Evolutionary conservation across 108 stramenopile species (phyloP).

Genomic region (Cyclotella cryptica): DNA sequence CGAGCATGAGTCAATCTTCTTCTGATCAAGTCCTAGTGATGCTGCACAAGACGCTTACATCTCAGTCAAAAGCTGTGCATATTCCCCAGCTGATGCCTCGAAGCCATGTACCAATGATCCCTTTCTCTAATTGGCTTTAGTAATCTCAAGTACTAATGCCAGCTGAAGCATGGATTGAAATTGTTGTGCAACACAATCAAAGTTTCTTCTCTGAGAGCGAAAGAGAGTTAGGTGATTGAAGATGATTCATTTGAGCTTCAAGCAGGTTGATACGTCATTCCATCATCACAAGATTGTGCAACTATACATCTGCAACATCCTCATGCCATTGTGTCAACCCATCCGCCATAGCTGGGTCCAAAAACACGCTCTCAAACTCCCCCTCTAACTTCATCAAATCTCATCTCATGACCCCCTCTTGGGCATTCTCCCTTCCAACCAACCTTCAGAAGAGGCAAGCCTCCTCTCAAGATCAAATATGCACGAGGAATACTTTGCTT

Average conservation of each 20-base stretch:
- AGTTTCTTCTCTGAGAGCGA: slow-evolving; percentile 22
- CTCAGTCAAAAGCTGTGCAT: slow-evolving; percentile 28
- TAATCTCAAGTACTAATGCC: slow-evolving; percentile 53
- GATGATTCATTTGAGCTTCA: slow-evolving; percentile 48
- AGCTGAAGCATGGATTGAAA: slow-evolving; percentile 34
- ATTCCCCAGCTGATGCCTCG: slow-evolving; percentile 52
- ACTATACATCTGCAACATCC: neutral
- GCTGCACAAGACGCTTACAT: slow-evolving; percentile 32
- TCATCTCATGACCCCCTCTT: slow-evolving; percentile 37
- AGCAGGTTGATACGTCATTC: slow-evolving; percentile 46
- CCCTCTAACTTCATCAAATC: slow-evolving; percentile 28
- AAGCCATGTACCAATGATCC: slow-evolving; percentile 63
- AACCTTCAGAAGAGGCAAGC: slow-evolving; percentile 34
- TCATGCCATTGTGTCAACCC: neutral
- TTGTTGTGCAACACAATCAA: slow-evolving; percentile 34
- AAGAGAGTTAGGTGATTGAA: slow-evolving; percentile 43
- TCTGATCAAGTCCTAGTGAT: slow-evolving; percentile 34
- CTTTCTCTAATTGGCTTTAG: slow-evolving; percentile 67
- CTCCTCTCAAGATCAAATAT: slow-evolving; percentile 44
- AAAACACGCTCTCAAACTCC: slow-evolving; percentile 33
- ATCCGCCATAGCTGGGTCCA: slow-evolving; percentile 37
- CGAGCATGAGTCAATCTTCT: slow-evolving; percentile 29
- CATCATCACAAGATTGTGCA: slow-evolving; percentile 39
- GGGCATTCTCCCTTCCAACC: slow-evolving; percentile 42
- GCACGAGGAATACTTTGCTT: slow-evolving; percentile 40